Evolutionary conservation across 2,329 filamentous ascomycete species (phyloP), one percentile per base, ranked within the genome.

Genomic region (Fusarium sp.): DNA sequence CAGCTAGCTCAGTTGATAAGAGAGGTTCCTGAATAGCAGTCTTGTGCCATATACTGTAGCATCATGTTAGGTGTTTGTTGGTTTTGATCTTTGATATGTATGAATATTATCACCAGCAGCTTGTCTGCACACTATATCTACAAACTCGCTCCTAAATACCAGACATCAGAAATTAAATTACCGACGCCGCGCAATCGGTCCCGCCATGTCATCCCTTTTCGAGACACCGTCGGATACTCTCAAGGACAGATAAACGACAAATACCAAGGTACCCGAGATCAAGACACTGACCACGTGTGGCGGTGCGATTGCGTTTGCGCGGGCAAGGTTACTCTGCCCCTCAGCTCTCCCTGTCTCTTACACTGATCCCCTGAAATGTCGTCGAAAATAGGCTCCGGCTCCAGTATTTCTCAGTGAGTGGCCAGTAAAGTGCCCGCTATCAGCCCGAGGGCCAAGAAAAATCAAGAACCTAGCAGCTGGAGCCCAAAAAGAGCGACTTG

Each of bases 371-470:
- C 68, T 70, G 64, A 70, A 67, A 47, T 32, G 25, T 43, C 27
- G 47, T 59, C 49, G 44, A 57, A 70, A 56, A 54, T 50, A 68
- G 65, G 62, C 67, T 44, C 56, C 63, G 70, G 65, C 70, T 62
- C 70, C 68, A 73, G 68, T 71, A 53, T 68, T 64, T 23, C 14
- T 30, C 46, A 65, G 68, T 40, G 45, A 59, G 19, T 45, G 46
- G 52, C 61, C 65, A 63, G 66, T 70, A 55, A 68, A 48, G 52
- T 55, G 47, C 45, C 52, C 56, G 35, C 65, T 50, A 53, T 49
- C 52, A 68, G 60, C 67, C 60, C 67, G 69, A 68, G 60, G 35
- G 54, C 68, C 68, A 56, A 60, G 63, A 68, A 60, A 69, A 67
- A 61, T 57, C 61, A 64, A 62, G 60, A 50, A 55, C 55, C 40